Percentiles rank a stretch among this genome's conserved stretches.
These are phyloP conservation scores for Solanum dulcamara DNA, from an alignment of 257 asterid genomes.

Conservation along the genomic window DNA sequence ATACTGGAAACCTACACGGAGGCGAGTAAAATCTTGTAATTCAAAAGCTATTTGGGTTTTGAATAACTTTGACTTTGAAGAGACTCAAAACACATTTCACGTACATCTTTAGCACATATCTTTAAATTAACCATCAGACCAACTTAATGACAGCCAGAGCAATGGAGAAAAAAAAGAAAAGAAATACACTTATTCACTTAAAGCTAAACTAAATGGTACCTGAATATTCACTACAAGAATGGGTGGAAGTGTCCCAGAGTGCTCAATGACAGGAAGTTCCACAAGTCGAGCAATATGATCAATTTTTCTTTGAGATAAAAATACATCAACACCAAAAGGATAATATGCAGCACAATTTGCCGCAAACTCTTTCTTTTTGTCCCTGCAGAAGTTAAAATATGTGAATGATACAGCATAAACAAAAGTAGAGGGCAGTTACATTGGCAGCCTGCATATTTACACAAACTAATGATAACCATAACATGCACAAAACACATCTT, in stretches of 20 bases:
- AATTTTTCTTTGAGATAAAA: constrained; percentile 65
- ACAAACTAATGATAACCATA: background rate
- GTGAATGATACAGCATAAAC: background rate
- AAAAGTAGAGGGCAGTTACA: background rate
- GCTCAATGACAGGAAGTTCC: constrained; percentile 47
- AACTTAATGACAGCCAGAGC: background rate
- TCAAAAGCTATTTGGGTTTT: background rate
- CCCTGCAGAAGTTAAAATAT: constrained; percentile 36
- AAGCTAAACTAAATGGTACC: constrained; percentile 25
- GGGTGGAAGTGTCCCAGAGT: constrained; percentile 65
- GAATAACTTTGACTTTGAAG: background rate
- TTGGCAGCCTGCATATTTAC: background rate
- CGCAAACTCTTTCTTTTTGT: constrained; percentile 77
- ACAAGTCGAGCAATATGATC: constrained; percentile 80
- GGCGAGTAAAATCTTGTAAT: no score
- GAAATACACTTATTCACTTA: background rate
- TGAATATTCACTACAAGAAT: constrained; percentile 91
- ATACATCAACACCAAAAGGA: constrained; percentile 91
- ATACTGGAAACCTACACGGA: background rate
- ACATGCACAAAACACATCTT: background rate
- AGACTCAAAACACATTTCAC: background rate
- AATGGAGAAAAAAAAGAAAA: background rate
- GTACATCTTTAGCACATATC: background rate
- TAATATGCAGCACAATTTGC: constrained; percentile 69
- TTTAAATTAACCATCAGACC: background rate